phyloP scores from a whole-genome alignment of 108 stramenopile species.

The Aurantiochytrium sp. region DNA sequence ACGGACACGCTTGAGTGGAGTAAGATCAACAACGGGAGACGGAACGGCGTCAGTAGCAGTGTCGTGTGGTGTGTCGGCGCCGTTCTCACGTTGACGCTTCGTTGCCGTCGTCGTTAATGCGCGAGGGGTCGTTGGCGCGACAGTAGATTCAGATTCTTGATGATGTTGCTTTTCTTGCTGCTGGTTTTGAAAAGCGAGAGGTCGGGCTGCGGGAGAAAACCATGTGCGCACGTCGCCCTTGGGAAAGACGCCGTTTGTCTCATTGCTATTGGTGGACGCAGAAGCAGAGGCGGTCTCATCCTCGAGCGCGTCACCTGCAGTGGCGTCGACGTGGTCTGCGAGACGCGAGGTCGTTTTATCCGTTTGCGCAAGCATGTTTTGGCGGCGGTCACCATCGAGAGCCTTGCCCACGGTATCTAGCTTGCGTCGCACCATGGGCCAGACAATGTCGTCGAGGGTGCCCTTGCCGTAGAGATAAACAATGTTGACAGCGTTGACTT shows the following conservation, averaged over 20 bases:
- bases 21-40: not conserved
- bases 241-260: not conserved
- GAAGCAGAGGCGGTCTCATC: not conserved
- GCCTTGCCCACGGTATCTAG: conserved; percentile 55
- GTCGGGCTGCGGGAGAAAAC: not conserved
- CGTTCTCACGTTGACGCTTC: too few species aligned
- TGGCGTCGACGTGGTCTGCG: not conserved
- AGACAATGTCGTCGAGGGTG: conserved; percentile 60
- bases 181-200: too few species aligned
- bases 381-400: conserved; percentile 51
- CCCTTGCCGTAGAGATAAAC: conserved; percentile 67
- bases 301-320: not conserved
- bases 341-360: too few species aligned
- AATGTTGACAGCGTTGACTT: conserved; percentile 70
- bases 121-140: too few species aligned
- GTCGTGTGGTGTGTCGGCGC: too few species aligned
- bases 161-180: too few species aligned
- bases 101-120: too few species aligned
- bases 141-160: too few species aligned
- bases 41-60: not conserved
- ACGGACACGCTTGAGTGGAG: too few species aligned
- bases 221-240: not conserved
- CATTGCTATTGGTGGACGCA: not conserved
- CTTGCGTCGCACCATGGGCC: conserved; percentile 67
- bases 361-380: not conserved